Conservation (phyloP, 129 eudicot species). For the Glebionis coronaria region DNA sequence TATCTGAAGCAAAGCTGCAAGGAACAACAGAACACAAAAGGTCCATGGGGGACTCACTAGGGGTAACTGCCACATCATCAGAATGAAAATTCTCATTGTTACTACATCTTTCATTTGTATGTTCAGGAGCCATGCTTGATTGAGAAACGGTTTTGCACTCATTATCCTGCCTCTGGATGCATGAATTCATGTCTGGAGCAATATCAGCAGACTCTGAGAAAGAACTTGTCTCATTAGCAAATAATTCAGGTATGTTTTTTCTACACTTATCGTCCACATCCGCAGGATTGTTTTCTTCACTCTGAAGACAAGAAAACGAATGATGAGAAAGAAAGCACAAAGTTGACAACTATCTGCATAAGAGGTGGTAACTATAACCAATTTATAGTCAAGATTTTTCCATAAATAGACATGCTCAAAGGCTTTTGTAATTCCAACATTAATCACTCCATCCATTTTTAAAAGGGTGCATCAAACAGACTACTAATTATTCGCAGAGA, state of each 20-base stretch:
- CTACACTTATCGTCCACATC: slow-evolving; percentile 17
- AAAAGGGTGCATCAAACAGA: no score
- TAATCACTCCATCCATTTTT: no score
- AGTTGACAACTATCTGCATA: neutral
- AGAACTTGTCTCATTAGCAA: slow-evolving; percentile 60
- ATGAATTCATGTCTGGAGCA: slow-evolving; percentile 71
- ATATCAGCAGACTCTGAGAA: slow-evolving; percentile 76
- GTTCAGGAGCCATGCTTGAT: slow-evolving; percentile 36
- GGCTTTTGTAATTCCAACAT: neutral
- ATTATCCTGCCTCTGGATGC: slow-evolving; percentile 39
- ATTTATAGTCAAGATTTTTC: no score
- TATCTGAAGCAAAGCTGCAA: slow-evolving; percentile 59
- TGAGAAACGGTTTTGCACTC: slow-evolving; percentile 39
- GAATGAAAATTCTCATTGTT: slow-evolving; percentile 24
- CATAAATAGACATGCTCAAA: neutral
- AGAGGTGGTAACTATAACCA: neutral
- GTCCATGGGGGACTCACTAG: slow-evolving; percentile 43
- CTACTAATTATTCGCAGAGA: no score
- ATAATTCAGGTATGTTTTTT: slow-evolving; percentile 33
- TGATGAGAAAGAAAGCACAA: neutral
- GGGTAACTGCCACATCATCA: slow-evolving; percentile 39
- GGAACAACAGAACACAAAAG: slow-evolving; percentile 87
- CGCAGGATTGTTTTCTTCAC: slow-evolving; percentile 37
- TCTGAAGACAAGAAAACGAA: slow-evolving; percentile 32
- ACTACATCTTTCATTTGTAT: slow-evolving; percentile 5